Base-by-base conservation (phyloP, 352 stramenopile genomes). In the Phytophthora rubi region DNA sequence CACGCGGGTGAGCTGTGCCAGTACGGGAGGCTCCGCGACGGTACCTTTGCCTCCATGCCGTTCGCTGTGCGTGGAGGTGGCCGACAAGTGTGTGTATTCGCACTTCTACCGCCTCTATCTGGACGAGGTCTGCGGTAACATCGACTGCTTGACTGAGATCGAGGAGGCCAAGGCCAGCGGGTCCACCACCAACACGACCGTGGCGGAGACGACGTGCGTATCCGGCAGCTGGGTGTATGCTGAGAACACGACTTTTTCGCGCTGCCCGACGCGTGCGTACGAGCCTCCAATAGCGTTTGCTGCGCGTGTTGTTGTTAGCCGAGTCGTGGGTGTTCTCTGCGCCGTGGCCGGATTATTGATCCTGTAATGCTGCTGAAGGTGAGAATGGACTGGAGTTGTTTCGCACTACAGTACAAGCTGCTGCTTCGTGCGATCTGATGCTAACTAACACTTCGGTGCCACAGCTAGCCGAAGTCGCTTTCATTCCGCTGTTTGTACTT, bases 81-180 rank as follows among this genome's bases (percentile, higher is more conserved):
- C 85, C 28, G 85, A 93, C 69, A 88, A 86, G 42, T 93, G 85
- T 26, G 83, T 93, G 23, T 93, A 90, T 63, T 86, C 80, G 63
- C 79, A 89, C 57, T 84, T 91, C 12, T 93, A 91, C 58, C 74
- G 78, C 9, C 58, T 77, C 6, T 92, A 90, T 53, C 59, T 93
- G 10, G 77, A 87, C 26, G 82, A 90, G 16, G 83, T 92, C 2
- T 93, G 85, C 44, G 80, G 77, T n/a, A 87, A 82, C 42, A 80
- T 93, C 4, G 61, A 60, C 1, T 93, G 85, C 45, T 79, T 90
- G 39, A 83, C 58, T 16, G 83, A 91, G 59, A 73, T 79, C 26
- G 60, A 89, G 18, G 81, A 88, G 35, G 28, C 33, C 10, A 63
- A 71, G 26, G 61, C 63, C 8, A 68, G 51, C 45, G 81, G 76